A percentile compares a stretch with the other conserved stretches of the same genome.
These are phyloP conservation scores for Botrytis paeoniae DNA, from an alignment of 2,329 filamentous ascomycete species.

Conservation along the genomic window DNA sequence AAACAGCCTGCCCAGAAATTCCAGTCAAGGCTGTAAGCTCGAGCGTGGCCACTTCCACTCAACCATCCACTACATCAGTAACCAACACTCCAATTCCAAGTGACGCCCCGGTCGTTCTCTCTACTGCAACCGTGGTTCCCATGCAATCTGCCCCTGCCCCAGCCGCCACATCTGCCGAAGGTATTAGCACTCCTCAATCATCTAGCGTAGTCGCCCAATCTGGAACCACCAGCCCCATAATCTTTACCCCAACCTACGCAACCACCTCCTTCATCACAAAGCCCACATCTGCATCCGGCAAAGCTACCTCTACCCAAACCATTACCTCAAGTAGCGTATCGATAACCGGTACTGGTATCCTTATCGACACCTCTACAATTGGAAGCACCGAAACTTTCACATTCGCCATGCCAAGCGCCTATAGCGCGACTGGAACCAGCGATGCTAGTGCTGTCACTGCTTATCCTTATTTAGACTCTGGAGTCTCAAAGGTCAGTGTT, in stretches of 20 bases:
- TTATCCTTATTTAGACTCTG: background rate
- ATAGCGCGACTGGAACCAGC: constrained; percentile 5
- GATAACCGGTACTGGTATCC: background rate
- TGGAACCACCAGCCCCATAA: background rate
- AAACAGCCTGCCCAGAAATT: background rate
- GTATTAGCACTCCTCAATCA: background rate
- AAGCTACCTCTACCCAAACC: background rate
- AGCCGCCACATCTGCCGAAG: background rate
- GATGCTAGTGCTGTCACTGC: constrained; percentile 3
- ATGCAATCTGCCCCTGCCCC: background rate
- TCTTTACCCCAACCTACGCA: background rate
- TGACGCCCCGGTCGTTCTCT: background rate
- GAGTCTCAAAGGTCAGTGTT: background rate
- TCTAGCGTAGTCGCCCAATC: background rate
- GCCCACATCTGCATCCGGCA: background rate
- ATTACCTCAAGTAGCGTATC: background rate
- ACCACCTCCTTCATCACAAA: constrained; percentile 8
- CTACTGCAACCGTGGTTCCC: background rate
- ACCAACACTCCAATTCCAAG: background rate
- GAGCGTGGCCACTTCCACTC: background rate
- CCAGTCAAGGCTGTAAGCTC: background rate
- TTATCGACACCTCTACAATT: constrained; percentile 5
- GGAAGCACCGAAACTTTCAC: constrained; percentile 3
- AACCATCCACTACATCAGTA: background rate
- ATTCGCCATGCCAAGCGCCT: constrained; percentile 10